phyloP scores from a whole-genome alignment of 192 early-diverging fungal genomes.

The Geranomyces michiganensis region DNA sequence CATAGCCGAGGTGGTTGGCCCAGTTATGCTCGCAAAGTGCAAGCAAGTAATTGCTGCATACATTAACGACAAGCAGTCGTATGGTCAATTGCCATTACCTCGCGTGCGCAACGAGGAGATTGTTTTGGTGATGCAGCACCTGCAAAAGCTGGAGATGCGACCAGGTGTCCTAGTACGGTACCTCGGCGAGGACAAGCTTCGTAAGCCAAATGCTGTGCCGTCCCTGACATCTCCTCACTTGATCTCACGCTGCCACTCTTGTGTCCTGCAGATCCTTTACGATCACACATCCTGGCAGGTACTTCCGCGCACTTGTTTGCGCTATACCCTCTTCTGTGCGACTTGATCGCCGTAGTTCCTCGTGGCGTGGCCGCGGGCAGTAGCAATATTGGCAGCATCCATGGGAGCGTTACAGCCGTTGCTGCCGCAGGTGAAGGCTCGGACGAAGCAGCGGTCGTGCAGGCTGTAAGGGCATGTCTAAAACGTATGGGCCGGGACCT shows the following conservation, averaged over 20 bases:
- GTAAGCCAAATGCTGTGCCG: conserved; percentile 46
- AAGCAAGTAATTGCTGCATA: conserved; percentile 61
- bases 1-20: conserved; percentile 64
- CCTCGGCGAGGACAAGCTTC: conserved; percentile 43
- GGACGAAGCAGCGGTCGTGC: conserved; percentile 40
- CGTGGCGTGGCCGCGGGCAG: conserved; percentile 13
- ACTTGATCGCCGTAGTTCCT: conserved; percentile 41
- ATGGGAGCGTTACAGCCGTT: background rate
- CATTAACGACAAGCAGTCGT: conserved; percentile 64
- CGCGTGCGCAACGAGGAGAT: conserved; percentile 68
- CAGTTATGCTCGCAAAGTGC: conserved; percentile 67
- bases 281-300: conserved; percentile 59
- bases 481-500: conserved; percentile 43
- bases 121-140: conserved; percentile 51
- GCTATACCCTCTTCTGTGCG: conserved; percentile 67
- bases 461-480: conserved; percentile 36
- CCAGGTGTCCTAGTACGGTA: conserved; percentile 42
- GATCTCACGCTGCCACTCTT: background rate
- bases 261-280: conserved; percentile 43
- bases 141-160: conserved; percentile 54
- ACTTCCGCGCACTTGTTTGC: conserved; percentile 69
- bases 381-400: background rate
- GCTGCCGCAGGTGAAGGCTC: conserved; percentile 19
- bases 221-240: background rate
- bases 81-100: conserved; percentile 72